phyloP scores from a whole-genome alignment of 2,329 filamentous ascomycete species.

The Chaetomium sp. region DNA sequence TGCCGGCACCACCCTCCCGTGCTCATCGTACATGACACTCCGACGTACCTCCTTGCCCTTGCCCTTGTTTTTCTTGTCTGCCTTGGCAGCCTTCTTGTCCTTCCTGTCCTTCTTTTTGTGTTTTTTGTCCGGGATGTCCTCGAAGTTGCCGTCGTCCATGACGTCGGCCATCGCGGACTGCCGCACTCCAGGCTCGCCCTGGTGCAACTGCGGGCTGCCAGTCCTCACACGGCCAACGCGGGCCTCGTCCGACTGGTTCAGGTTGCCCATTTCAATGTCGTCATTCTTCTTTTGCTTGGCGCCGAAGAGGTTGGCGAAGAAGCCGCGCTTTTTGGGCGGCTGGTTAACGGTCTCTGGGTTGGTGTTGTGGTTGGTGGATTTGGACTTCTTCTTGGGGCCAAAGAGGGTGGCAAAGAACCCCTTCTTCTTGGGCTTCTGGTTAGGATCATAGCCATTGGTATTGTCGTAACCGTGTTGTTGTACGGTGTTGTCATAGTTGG shows the following conservation, averaged over 20 bases:
- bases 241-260: slow-evolving; percentile 2
- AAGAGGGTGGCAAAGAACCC: slow-evolving; percentile 9
- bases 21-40: slow-evolving; percentile 1
- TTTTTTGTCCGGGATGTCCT: slow-evolving; percentile 6
- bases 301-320: slow-evolving; percentile 16
- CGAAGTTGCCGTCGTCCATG: slow-evolving; percentile 2
- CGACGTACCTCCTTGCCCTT: neutral
- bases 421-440: neutral
- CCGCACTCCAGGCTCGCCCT: neutral
- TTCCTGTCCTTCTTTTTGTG: neutral
- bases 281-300: slow-evolving; percentile 11
- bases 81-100: neutral
- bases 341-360: neutral
- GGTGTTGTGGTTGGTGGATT: neutral
- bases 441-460: neutral
- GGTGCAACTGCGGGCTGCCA: slow-evolving; percentile 21
- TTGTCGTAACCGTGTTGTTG: neutral
- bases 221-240: slow-evolving; percentile 23
- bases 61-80: slow-evolving; percentile 1
- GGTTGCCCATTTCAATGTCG: slow-evolving; percentile 24
- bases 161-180: slow-evolving; percentile 5
- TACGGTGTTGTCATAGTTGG: neutral
- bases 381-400: neutral
- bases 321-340: neutral
- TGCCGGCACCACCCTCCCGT: neutral